Percentiles rank a stretch among this genome's conserved stretches.
phyloP scores from a whole-genome alignment of 208 protist genomes.

The Leishmania martiniquensis region DNA sequence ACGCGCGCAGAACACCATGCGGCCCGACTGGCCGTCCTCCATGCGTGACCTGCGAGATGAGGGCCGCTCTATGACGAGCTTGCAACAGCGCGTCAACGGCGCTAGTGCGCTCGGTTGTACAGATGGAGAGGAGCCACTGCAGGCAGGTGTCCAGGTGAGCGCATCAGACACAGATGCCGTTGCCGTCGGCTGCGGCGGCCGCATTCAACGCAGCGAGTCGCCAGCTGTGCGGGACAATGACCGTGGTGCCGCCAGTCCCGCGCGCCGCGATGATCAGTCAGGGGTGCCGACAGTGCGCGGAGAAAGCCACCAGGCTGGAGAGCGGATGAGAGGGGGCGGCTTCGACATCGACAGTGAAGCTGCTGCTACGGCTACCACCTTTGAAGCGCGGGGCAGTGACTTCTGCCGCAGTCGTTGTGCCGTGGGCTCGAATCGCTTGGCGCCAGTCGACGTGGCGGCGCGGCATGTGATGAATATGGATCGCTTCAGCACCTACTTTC shows the following conservation, averaged over 20 bases:
- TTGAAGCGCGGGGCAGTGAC: background rate
- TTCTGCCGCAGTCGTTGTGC: background rate
- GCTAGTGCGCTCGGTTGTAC: conserved; percentile 5
- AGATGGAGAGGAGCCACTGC: conserved; percentile 20
- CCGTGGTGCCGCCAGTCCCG: background rate
- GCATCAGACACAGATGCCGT: background rate
- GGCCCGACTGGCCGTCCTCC: background rate
- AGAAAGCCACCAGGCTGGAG: background rate
- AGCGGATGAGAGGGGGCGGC: background rate
- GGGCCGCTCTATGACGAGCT: background rate
- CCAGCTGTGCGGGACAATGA: background rate
- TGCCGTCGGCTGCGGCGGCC: background rate
- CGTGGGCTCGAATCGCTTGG: background rate
- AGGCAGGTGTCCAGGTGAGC: conserved; percentile 12
- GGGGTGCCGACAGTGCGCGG: background rate
- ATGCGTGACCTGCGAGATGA: background rate
- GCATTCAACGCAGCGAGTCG: background rate
- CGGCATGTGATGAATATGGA: conserved; percentile 55
- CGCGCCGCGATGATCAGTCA: background rate
- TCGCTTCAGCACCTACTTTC: conserved; percentile 53
- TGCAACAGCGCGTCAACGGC: background rate
- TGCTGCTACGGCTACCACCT: background rate
- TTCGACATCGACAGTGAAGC: background rate
- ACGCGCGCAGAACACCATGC: conserved; percentile 13
- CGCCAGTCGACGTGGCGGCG: conserved; percentile 15